Evolutionary conservation across 768 basidiomycete genomes (phyloP).

Genomic region (Pleurotus citrinopileatus): DNA sequence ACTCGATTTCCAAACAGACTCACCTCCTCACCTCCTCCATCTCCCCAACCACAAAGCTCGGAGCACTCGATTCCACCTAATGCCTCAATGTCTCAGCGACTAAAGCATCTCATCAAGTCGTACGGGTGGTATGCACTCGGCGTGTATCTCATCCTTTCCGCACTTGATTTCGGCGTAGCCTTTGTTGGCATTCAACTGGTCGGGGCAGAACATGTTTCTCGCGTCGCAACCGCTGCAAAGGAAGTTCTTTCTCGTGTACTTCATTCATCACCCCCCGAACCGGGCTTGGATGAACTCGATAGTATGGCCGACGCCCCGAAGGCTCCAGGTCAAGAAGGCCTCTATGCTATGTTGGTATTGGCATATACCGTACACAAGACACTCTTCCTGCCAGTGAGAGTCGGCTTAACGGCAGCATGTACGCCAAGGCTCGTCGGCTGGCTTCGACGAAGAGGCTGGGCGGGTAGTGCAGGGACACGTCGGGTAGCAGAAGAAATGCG

Average conservation of each 20-base stretch:
- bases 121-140: slow-evolving; percentile 97
- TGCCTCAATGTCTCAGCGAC: slow-evolving; percentile 61
- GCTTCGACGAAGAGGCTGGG: slow-evolving; percentile 82
- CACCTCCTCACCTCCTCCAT: slow-evolving; percentile 31
- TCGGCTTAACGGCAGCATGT: slow-evolving; percentile 83
- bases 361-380: slow-evolving; percentile 98
- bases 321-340: slow-evolving; percentile 57
- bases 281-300: slow-evolving; percentile 65
- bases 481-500: slow-evolving; percentile 58
- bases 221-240: slow-evolving; percentile 58
- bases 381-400: slow-evolving; percentile 80
- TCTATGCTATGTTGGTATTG: slow-evolving; percentile 90
- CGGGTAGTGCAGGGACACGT: slow-evolving; percentile 64
- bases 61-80: slow-evolving; percentile 19
- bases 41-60: slow-evolving; percentile 14
- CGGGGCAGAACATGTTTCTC: slow-evolving; percentile 87
- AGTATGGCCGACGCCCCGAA: slow-evolving; percentile 25
- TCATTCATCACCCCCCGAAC: slow-evolving; percentile 55
- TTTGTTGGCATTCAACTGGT: slow-evolving; percentile 83
- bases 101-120: slow-evolving; percentile 82
- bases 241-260: slow-evolving; percentile 41
- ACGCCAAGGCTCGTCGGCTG: slow-evolving; percentile 87
- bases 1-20: slow-evolving; percentile 47
- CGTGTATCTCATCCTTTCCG: slow-evolving; percentile 74
- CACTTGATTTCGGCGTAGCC: slow-evolving; percentile 80